Evolutionary conservation across 176 grass and related monocot species (phyloP).

Genomic region (Calamus simplicifolius): DNA sequence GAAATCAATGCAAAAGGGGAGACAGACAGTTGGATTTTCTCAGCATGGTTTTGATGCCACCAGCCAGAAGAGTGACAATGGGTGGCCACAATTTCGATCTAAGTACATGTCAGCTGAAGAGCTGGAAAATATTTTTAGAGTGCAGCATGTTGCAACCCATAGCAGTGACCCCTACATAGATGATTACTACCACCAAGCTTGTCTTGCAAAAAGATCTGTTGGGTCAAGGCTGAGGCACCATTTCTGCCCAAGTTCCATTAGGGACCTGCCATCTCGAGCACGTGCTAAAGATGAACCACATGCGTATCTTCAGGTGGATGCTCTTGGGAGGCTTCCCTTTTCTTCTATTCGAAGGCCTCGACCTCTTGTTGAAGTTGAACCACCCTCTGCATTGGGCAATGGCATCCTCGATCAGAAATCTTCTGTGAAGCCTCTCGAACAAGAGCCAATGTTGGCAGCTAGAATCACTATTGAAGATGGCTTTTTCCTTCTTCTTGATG

Average conservation of each 20-base stretch:
- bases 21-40: constrained; percentile 28
- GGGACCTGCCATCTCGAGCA: constrained; percentile 39
- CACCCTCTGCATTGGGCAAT: constrained; percentile 25
- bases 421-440: constrained; percentile 52
- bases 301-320: constrained; percentile 80
- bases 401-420: constrained; percentile 37
- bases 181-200: constrained; percentile 90
- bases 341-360: constrained; percentile 74
- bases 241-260: constrained; percentile 64
- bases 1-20: constrained; percentile 32
- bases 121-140: constrained; percentile 64
- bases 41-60: constrained; percentile 31
- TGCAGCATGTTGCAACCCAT: constrained; percentile 68
- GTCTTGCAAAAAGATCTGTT: constrained; percentile 52
- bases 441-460: constrained; percentile 80
- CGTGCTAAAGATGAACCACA: constrained; percentile 64
- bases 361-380: constrained; percentile 78
- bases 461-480: constrained; percentile 79
- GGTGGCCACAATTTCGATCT: constrained; percentile 40
- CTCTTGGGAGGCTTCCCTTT: constrained; percentile 78
- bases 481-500: constrained; percentile 61
- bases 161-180: constrained; percentile 69
- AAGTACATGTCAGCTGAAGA: constrained; percentile 67
- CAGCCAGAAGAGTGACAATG: constrained; percentile 43
- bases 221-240: constrained; percentile 56